Percentiles rank a stretch among this genome's conserved stretches.
phyloP scores from a whole-genome alignment of 345 rosid species.

The Cardamine chenopodiifolia region DNA sequence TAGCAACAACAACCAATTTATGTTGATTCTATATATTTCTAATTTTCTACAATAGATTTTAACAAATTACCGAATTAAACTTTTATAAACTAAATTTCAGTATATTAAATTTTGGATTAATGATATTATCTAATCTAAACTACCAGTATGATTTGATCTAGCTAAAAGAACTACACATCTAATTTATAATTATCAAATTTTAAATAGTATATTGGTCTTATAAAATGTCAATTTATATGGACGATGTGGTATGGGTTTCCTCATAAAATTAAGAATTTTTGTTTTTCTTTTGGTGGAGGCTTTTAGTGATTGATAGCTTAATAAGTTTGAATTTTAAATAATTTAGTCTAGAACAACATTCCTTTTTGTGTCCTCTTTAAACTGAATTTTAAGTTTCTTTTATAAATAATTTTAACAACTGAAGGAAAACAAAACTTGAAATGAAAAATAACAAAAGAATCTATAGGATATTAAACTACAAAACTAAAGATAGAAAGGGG shows the following conservation, averaged over 20 bases:
- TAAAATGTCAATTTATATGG: not conserved
- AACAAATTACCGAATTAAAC: not conserved
- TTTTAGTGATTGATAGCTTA: not conserved
- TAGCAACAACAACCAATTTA: not conserved
- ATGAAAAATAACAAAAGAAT: conserved; percentile 2
- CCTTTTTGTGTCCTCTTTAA: not conserved
- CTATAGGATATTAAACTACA: not conserved
- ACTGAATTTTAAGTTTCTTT: not conserved
- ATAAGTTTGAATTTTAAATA: not conserved
- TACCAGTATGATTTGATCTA: not conserved
- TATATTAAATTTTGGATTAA: not conserved
- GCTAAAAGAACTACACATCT: not conserved
- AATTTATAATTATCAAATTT: not conserved
- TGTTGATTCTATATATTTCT: not conserved
- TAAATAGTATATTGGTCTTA: not conserved
- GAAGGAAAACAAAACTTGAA: not conserved
- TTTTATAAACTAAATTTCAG: not conserved
- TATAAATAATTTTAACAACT: not conserved
- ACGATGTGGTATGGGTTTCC: not conserved
- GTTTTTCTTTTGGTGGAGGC: not conserved
- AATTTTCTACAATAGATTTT: not conserved
- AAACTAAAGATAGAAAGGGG: conserved; percentile 21
- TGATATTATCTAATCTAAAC: not conserved
- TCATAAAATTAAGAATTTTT: not conserved
- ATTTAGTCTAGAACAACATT: conserved; percentile 4